Evolutionary conservation across 2,329 filamentous ascomycete species (phyloP), one percentile per base, ranked within the genome.

Genomic region (Pseudopyricularia cyperi): DNA sequence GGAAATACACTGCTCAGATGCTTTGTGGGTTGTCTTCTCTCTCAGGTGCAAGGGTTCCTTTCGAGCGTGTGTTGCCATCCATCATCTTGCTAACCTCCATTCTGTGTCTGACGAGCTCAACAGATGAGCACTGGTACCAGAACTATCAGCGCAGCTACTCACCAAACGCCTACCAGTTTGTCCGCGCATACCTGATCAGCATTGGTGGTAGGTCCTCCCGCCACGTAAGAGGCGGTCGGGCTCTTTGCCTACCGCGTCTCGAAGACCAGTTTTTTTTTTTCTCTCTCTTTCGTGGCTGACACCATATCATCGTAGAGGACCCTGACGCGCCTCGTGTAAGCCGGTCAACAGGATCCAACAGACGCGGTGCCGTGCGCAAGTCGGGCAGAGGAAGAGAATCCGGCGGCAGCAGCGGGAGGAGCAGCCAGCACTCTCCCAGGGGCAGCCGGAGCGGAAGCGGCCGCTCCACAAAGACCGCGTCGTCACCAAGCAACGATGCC

Each of bases 91-190:
- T 44, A 11, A 44, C 39, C 22, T 44, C 17, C n/a, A n/a, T 14
- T 22, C 3, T 3, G 39, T 19, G 39, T 14, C 22, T 37, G 11
- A n/a, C 22, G n/a, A 17, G 7, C 35, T 33, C 32, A 33, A 4
- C 7, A 66, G 64, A 62, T 26, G 64, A 67, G 52, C 65, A 67
- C 32, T 64, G 57, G 47, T 65, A 63, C 34, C 60, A 64, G 33
- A 67, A 66, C 33, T 55, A 57, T 2, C 51, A 57, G 7, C 55
- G 57, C 7, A 49, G 54, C 1, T 58, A 57, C 37, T 66, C 64
- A 1, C 62, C 59, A 6, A 51, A 60, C 3, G 59, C 59, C 3
- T 19, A 34, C 17, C 46, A 32, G 19, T 48, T 33, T 24, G 46
- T 34, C 28, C 30, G 46, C 30, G 15, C 30, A 22, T 34, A 48